Percentiles rank a stretch among this genome's conserved stretches.
phyloP scores from a whole-genome alignment of 2,329 filamentous ascomycete species.

The Lecanicillium sp. region DNA sequence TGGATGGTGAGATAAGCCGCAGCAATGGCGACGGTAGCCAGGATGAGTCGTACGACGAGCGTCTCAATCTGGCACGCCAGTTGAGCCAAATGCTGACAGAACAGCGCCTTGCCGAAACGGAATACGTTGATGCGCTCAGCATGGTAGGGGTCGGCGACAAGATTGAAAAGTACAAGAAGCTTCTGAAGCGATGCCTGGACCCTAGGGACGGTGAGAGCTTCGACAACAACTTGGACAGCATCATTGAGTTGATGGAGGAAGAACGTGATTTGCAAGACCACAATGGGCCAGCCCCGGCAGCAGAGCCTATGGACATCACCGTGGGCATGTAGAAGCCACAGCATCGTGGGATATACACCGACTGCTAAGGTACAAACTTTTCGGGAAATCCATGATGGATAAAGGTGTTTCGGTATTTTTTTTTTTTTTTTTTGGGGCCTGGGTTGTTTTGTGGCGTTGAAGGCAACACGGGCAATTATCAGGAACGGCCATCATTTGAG shows the following conservation, averaged over 20 bases:
- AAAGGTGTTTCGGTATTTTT: no score
- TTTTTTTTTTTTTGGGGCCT: no score
- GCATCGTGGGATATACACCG: background rate
- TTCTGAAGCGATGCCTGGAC: slow-evolving; percentile 62
- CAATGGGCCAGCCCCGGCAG: slow-evolving; percentile 20
- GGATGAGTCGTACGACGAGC: slow-evolving; percentile 44
- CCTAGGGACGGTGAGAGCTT: slow-evolving; percentile 60
- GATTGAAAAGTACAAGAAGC: slow-evolving; percentile 63
- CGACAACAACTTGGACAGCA: slow-evolving; percentile 53
- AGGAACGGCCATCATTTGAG: no score
- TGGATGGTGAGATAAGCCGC: slow-evolving; percentile 41
- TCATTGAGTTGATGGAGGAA: slow-evolving; percentile 58
- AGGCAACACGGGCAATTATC: no score
- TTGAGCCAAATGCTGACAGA: slow-evolving; percentile 50
- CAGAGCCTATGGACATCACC: slow-evolving; percentile 18
- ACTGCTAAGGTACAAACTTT: no score
- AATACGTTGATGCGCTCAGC: slow-evolving; percentile 62
- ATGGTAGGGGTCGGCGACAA: slow-evolving; percentile 65
- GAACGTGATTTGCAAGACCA: slow-evolving; percentile 40
- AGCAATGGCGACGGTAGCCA: slow-evolving; percentile 37
- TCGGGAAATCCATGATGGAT: no score
- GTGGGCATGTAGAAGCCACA: slow-evolving; percentile 4
- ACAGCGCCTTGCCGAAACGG: slow-evolving; percentile 53
- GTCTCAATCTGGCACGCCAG: slow-evolving; percentile 49
- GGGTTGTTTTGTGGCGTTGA: no score